These are phyloP conservation scores for Larix sibirica DNA, from an alignment of 83 land plant species.

Conservation along the genomic window DNA sequence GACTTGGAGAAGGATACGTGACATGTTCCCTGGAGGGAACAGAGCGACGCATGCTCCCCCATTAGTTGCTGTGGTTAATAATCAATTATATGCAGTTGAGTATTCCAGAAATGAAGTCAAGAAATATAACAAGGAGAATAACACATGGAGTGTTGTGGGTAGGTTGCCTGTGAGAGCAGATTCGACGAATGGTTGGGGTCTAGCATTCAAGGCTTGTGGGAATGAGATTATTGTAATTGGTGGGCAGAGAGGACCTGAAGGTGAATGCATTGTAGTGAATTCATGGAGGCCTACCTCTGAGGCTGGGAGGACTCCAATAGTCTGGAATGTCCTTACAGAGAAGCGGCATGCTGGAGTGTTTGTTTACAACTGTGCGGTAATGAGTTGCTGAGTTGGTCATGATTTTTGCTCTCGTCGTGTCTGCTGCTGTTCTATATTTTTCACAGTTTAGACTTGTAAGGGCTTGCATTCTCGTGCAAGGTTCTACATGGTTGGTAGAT, in stretches of 20 bases:
- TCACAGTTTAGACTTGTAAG: constrained; percentile 8
- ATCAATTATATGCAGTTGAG: constrained; percentile 74
- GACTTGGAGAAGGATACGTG: constrained; percentile 58
- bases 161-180: constrained; percentile 66
- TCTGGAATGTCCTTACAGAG: constrained; percentile 34
- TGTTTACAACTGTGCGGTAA: constrained; percentile 63
- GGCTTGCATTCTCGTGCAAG: constrained; percentile 3
- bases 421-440: constrained; percentile 3
- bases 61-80: constrained; percentile 83
- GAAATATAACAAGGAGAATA: constrained; percentile 53
- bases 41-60: constrained; percentile 68
- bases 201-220: constrained; percentile 73
- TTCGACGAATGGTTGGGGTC: constrained; percentile 69
- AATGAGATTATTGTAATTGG: constrained; percentile 52
- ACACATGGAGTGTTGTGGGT: constrained; percentile 51
- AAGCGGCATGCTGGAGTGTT: constrained; percentile 41
- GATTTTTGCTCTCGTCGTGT: constrained; percentile 8
- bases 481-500: constrained; percentile 10
- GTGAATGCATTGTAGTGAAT: constrained; percentile 23
- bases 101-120: constrained; percentile 54
- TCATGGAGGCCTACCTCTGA: constrained; percentile 41
- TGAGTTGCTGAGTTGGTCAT: constrained; percentile 41
- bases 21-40: constrained; percentile 62
- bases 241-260: constrained; percentile 39
- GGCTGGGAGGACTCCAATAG: constrained; percentile 23